Base-by-base conservation (phyloP, 1,284 basidiomycete genomes). In the Irpex rosettiformis region DNA sequence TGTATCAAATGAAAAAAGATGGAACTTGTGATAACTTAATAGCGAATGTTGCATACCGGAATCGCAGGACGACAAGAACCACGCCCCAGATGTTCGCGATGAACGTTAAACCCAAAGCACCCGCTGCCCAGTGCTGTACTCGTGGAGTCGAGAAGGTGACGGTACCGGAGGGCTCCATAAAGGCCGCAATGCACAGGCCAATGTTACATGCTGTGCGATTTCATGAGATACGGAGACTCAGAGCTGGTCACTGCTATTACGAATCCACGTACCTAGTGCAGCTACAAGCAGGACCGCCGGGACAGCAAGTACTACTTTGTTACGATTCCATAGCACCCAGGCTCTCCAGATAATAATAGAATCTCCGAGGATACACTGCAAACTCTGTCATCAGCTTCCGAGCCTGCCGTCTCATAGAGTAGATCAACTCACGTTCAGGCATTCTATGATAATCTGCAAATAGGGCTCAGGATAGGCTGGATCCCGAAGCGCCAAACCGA, bases 271-370 rank as follows among this genome's bases (percentile, higher is more conserved):
- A 54, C 30, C 52, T 1, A 54, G 52, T 11, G 52, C 25, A 21
- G 21, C 27, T 18, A 25, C n/a, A n/a, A 54, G 30, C 27, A 54
- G 52, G 2, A 37, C 29, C 2, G 29, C 52, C 8, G 54, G 40
- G 10, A 55, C 24, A 16, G 42, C 42, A 45, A 55, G 21, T 25
- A 47, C 54, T 13, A 43, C 10, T 25, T 22, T 43, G 40, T 25
- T 55, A 8, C 42, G 54, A 30, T 55, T 47, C 45, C 54, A 55
- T 24, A 55, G 18, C 22, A 55, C 54, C 54, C 54, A 55, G 13
- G 54, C 54, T 45, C 54, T 55, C 54, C 54, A 55, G 3, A 25
- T 11, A 8, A 55, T 55, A n/a, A 55, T 55, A 24, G 27, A 13
- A 18, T 55, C 54, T 10, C 54, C 54, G 7, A 55, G 25, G 7